A percentile compares a stretch with the other conserved stretches of the same genome.
phyloP scores from a whole-genome alignment of 306 rosid species.

The Geum urbanum region DNA sequence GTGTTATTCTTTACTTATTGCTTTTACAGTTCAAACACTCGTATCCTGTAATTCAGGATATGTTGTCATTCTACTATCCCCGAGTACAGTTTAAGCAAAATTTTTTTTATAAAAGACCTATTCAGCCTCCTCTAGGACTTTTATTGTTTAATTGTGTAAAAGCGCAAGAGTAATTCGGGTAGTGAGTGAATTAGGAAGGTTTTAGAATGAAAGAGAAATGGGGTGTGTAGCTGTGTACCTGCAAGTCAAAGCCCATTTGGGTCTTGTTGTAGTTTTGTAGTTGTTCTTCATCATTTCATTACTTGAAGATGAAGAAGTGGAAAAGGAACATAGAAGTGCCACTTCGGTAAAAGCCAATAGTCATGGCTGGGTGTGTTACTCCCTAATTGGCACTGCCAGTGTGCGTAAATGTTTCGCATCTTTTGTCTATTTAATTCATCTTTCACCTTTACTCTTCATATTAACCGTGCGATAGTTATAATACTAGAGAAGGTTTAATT shows the following conservation, averaged over 20 bases:
- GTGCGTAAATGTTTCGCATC: background rate
- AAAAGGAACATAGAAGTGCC: background rate
- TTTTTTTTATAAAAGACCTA: no score
- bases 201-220: background rate
- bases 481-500: no score
- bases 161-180: background rate
- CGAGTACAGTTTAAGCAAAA: no score
- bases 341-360: conserved; percentile 6
- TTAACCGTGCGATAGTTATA: no score
- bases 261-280: background rate
- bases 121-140: no score
- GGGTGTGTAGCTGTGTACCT: conserved; percentile 6
- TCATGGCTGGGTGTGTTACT: background rate
- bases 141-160: conserved; percentile 6
- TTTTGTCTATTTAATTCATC: background rate
- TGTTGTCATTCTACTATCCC: no score
- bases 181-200: background rate
- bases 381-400: background rate
- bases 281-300: background rate
- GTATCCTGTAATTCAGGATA: no score
- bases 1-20: no score
- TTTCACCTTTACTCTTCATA: background rate
- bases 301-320: conserved; percentile 1
- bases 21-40: no score
- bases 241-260: conserved; percentile 21